Evolutionary conservation across 345 rosid genomes (phyloP).

Genomic region (Luvunga scandens): DNA sequence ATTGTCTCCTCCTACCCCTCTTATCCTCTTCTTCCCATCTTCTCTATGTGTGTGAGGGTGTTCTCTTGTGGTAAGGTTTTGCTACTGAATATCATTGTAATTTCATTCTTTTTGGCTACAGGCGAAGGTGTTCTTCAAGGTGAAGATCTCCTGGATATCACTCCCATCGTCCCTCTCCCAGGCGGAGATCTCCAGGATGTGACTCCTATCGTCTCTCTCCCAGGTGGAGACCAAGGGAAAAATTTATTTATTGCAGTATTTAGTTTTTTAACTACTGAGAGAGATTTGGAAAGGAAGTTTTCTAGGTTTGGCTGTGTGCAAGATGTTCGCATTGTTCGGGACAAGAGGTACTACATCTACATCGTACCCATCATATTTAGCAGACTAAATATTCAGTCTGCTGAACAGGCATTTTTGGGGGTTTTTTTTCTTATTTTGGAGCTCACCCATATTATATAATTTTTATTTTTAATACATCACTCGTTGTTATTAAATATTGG

Average conservation of each 20-base stretch:
- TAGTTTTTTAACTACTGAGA: slow-evolving; percentile 28
- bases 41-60: background rate
- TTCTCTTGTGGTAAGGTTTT: background rate
- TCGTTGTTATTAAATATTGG: too few species aligned
- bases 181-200: slow-evolving; percentile 20
- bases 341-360: slow-evolving; percentile 20
- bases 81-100: background rate
- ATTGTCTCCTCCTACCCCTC: background rate
- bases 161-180: slow-evolving; percentile 11
- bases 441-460: too few species aligned
- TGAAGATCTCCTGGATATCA: slow-evolving; percentile 22
- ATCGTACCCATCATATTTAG: background rate
- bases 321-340: slow-evolving; percentile 26
- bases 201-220: slow-evolving; percentile 16
- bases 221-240: slow-evolving; percentile 20
- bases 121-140: slow-evolving; percentile 25
- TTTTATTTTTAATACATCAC: too few species aligned
- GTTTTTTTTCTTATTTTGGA: too few species aligned
- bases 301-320: slow-evolving; percentile 28
- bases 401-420: background rate
- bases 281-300: slow-evolving; percentile 31
- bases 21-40: background rate
- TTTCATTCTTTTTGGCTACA: slow-evolving; percentile 14
- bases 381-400: background rate
- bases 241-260: slow-evolving; percentile 26